A percentile compares a stretch with the other conserved stretches of the same genome.
Conservation (phyloP, 192 early-diverging fungal genomes). For the Mortierella alpina region DNA sequence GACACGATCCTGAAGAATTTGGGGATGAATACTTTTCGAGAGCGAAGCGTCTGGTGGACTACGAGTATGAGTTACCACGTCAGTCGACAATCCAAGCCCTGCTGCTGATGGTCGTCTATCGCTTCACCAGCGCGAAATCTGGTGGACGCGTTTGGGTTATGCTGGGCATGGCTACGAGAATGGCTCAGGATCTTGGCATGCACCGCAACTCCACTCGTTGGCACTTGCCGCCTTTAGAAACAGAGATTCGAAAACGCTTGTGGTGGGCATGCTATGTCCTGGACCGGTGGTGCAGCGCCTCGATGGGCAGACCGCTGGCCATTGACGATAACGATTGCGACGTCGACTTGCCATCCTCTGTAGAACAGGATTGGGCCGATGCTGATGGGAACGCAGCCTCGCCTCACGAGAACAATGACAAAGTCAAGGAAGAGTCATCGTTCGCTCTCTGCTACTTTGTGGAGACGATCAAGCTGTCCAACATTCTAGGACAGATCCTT, state of each 20-base stretch:
- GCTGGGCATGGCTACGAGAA: conserved; percentile 64
- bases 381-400: conserved; percentile 9
- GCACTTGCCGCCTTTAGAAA: conserved; percentile 61
- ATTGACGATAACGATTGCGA: conserved; percentile 68
- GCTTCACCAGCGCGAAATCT: conserved; percentile 70
- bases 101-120: conserved; percentile 72
- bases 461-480: conserved; percentile 59
- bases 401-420: conserved; percentile 14
- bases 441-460: conserved; percentile 55
- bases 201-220: conserved; percentile 66
- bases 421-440: conserved; percentile 15
- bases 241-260: conserved; percentile 70
- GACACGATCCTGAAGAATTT: conserved; percentile 56
- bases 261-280: conserved; percentile 84
- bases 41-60: conserved; percentile 76
- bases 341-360: conserved; percentile 57
- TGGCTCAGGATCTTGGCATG: conserved; percentile 70
- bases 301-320: conserved; percentile 63
- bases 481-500: conserved; percentile 62
- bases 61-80: conserved; percentile 68
- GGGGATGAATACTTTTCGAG: conserved; percentile 73
- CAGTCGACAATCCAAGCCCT: conserved; percentile 74
- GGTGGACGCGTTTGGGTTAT: conserved; percentile 79
- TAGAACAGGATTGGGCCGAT: conserved; percentile 50
- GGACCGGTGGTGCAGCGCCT: conserved; percentile 68